Evolutionary conservation across 345 rosid genomes (phyloP).

Genomic region (Syzygium aqueum): DNA sequence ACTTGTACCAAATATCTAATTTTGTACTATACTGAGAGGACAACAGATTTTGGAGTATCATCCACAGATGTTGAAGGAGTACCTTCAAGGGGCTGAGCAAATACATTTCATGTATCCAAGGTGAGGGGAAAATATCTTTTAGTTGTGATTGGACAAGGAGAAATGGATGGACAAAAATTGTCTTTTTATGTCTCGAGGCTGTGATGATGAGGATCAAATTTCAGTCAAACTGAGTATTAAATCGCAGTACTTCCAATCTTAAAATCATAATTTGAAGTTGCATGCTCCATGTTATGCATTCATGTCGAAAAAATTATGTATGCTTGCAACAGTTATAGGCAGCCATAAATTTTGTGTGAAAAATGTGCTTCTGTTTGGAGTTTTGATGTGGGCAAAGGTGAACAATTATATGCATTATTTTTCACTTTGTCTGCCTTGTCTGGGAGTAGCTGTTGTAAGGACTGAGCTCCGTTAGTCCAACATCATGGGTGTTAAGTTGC

Average conservation of each 20-base stretch:
- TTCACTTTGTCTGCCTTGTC: not conserved
- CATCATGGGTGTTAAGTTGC: not conserved
- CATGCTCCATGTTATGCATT: not conserved
- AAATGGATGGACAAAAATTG: not conserved
- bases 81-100: slow-evolving; percentile 69
- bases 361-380: not conserved
- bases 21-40: not conserved
- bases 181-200: not conserved
- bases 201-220: not conserved
- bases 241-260: not conserved
- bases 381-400: not conserved
- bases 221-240: not conserved
- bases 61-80: slow-evolving; percentile 67
- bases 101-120: slow-evolving; percentile 88
- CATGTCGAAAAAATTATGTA: not conserved
- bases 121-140: slow-evolving; percentile 18
- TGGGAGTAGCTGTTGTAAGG: not conserved
- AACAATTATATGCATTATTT: not conserved
- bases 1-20: not conserved
- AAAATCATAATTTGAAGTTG: not conserved
- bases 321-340: not conserved
- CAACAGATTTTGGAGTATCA: slow-evolving; percentile 89
- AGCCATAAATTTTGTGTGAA: not conserved
- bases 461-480: not conserved
- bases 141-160: not conserved